Base-by-base conservation (phyloP, 306 rosid genomes). In the Gynostemma pentaphyllum region DNA sequence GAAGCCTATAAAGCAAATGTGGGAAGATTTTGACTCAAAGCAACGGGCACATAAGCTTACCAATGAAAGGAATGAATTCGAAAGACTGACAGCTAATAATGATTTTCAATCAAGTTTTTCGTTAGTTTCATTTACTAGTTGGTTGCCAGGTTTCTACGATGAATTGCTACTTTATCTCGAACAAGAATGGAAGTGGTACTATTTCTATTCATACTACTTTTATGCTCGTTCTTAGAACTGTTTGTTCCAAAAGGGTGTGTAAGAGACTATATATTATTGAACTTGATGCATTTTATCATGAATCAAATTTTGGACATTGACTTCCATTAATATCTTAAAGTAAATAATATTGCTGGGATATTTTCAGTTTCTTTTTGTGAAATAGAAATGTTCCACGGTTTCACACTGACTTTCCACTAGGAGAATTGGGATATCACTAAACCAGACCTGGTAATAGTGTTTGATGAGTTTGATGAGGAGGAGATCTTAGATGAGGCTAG, bases 111-210 rank as follows among this genome's bases (percentile, higher is more conserved):
- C 83, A 22, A 71, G 69, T 78, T 70, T 80, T 53, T 72, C 80
- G 19, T 37, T 87, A 44, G 46, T 84, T 70, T 73, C 88, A 48
- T 94, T 94, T 75, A 74, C 75, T 69, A 88, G 83, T 24, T 94
- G 99, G 99, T 70, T 94, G 57, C 94, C 99, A 28, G 78, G 74
- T 84, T 94, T 94, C 85, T 88, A 88, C 41, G 97, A 94, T 23
- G 99, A 88, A 44, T 72, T 94, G 78, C 85, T 94, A 59, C 99
- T 94, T 66, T 94, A 86, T 81, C 96, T 94, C 34, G 97, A 94
- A 78, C 99, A 94, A 77, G 99, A 88, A 75, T 88, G 99, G 99
- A 94, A 94, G 74, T 94, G 99, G 99, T 94, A 84, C 16, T 66
- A 5, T 34, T 65, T 36, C 13, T 5, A 12, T 71, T 76, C 54